A percentile compares a stretch with the other conserved stretches of the same genome.
Conservation (phyloP, 1,284 basidiomycete species). For the Hypsizygus ulmarius region DNA sequence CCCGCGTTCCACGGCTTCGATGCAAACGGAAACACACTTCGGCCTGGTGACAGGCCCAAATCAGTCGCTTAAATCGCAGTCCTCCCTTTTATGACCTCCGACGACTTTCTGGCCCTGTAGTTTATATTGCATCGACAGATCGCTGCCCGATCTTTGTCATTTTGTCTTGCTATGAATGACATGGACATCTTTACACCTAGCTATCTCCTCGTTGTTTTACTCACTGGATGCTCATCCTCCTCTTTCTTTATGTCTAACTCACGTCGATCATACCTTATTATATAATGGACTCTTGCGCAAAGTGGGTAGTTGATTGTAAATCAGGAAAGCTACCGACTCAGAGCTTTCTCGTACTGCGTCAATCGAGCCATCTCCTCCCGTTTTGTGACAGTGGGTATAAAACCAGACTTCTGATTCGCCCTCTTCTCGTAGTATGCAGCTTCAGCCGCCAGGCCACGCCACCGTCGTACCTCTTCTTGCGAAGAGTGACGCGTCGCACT, state of each 20-base stretch:
- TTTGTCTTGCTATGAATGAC: slow-evolving; percentile 11
- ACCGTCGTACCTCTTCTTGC: slow-evolving; percentile 15
- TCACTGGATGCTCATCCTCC: slow-evolving; percentile 5
- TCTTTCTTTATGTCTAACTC: slow-evolving; percentile 15
- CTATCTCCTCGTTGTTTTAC: slow-evolving; percentile 1
- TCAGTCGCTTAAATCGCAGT: slow-evolving; percentile 31
- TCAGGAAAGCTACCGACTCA: slow-evolving; percentile 9
- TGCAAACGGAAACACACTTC: slow-evolving; percentile 25
- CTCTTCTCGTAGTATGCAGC: slow-evolving; percentile 12
- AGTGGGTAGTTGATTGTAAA: slow-evolving; percentile 9
- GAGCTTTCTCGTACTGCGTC: slow-evolving; percentile 12
- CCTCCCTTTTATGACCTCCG: slow-evolving; percentile 1
- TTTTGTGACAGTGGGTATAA: slow-evolving; percentile 17
- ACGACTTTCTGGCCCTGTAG: slow-evolving; percentile 8
- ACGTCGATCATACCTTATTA: slow-evolving; percentile 6
- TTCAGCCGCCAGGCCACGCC: slow-evolving; percentile 15
- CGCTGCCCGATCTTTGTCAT: slow-evolving; percentile 8
- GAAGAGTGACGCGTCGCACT: slow-evolving; percentile 10
- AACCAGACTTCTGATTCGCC: slow-evolving; percentile 7
- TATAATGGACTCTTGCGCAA: slow-evolving; percentile 13
- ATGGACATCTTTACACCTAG: slow-evolving; percentile 3
- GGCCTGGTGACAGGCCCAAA: slow-evolving; percentile 38
- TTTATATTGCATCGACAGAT: slow-evolving; percentile 13
- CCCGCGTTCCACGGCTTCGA: slow-evolving; percentile 57
- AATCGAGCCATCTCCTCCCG: slow-evolving; percentile 7